A percentile compares a stretch with the other conserved stretches of the same genome.
These are phyloP conservation scores for Solanum piurae DNA, from an alignment of 257 asterid genomes.

Conservation along the genomic window DNA sequence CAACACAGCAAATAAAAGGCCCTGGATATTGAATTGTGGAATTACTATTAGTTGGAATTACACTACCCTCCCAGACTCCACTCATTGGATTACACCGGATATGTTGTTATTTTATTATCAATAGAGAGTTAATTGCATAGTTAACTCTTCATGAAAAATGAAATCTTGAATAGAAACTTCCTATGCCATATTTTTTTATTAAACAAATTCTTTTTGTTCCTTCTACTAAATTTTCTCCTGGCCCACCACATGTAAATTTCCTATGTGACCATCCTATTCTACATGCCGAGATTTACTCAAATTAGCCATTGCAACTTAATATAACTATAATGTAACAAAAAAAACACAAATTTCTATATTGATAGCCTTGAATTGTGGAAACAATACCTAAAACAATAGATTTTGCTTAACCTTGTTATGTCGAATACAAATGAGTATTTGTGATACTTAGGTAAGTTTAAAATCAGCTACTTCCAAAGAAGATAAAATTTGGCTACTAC, in stretches of 20 bases:
- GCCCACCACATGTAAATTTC: background rate
- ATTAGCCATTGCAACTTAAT: background rate
- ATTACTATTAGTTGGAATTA: background rate
- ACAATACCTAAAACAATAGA: background rate
- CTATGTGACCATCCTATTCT: background rate
- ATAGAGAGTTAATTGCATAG: background rate
- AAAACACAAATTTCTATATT: background rate
- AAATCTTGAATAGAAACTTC: background rate
- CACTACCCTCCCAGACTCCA: background rate
- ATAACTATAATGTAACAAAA: background rate
- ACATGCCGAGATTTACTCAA: background rate
- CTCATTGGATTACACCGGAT: background rate
- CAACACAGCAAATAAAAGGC: background rate
- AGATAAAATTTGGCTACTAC: background rate
- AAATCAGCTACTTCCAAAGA: background rate
- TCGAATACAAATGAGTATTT: background rate
- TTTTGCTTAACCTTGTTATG: background rate
- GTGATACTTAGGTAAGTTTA: background rate
- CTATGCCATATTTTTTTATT: background rate
- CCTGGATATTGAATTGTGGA: background rate
- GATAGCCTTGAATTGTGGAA: background rate
- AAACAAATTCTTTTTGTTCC: background rate
- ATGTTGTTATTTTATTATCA: background rate
- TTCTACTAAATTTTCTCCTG: background rate
- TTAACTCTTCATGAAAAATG: background rate